phyloP scores from a whole-genome alignment of 768 basidiomycete species.

The Dioszegia hungarica region DNA sequence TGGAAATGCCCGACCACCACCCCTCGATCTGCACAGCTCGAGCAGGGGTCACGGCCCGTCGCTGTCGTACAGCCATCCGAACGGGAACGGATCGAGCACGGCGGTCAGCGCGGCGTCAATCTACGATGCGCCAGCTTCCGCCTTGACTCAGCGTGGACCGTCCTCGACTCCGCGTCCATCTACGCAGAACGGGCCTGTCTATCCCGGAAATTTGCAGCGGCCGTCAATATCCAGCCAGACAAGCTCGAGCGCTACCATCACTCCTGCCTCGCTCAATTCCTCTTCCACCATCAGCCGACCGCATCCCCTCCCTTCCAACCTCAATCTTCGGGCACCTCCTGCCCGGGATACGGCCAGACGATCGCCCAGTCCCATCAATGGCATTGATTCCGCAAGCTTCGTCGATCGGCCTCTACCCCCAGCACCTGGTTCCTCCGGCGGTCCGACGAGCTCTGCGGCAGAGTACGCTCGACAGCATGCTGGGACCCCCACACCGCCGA shows the following conservation, averaged over 20 bases:
- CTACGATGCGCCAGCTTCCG: constrained; percentile 4
- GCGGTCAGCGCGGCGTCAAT: constrained; percentile 18
- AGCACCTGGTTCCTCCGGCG: constrained; percentile 32
- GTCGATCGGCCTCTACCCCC: constrained; percentile 35
- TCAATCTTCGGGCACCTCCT: constrained; percentile 36
- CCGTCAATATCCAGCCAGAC: constrained; percentile 3
- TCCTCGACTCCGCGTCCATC: constrained; percentile 1
- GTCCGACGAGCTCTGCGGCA: constrained; percentile 29
- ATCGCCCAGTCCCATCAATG: constrained; percentile 36
- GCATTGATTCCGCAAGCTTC: constrained; percentile 26
- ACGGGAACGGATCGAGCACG: background rate
- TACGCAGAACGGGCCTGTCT: background rate
- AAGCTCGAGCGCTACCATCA: constrained; percentile 23
- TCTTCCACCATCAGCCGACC: constrained; percentile 6
- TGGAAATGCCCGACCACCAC: constrained; percentile 64
- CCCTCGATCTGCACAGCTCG: constrained; percentile 60
- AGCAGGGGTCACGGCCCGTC: constrained; percentile 48
- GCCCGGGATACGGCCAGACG: constrained; percentile 25
- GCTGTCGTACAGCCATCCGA: constrained; percentile 5
- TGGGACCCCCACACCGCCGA: constrained; percentile 13
- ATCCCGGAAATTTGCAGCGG: background rate
- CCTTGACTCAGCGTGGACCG: background rate
- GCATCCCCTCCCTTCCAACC: constrained; percentile 7
- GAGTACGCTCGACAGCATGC: constrained; percentile 22
- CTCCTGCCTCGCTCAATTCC: constrained; percentile 3